Evolutionary conservation across 768 basidiomycete genomes (phyloP), one percentile per base, ranked within the genome.

Genomic region (Pulveroboletus sp.): DNA sequence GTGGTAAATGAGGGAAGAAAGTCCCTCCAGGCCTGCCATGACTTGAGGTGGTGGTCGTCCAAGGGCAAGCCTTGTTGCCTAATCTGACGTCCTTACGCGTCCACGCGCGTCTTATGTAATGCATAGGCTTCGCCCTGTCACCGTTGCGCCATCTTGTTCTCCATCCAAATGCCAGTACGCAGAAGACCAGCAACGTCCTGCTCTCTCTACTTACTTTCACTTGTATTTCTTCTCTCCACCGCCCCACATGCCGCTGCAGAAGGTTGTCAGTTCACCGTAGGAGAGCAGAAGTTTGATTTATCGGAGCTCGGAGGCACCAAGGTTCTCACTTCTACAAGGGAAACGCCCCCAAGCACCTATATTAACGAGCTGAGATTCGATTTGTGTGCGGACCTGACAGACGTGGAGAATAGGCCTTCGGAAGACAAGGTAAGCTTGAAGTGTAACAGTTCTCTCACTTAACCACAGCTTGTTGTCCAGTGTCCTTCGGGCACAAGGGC

Each of bases 401-500:
- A 44, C 21, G 61, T 74, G 52, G 75, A 78, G 25, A 75, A 60
- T 29, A 69, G 84, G 17, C 56, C 74, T 24, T 70, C 77, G 3
- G 59, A 65, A 24, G 90, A 93, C 69, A 88, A 90, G 79, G 90
- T 90, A 61, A 55, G 78, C 69, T 37, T 34, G 27, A 33, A 23
- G 12, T 39, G 45, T 19, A 32, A 27, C 31, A 9, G 6, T 33
- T 19, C 39, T 38, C 13, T 43, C 23, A 19, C 43, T 48, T 48
- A 41, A 53, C 46, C 54, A 23, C 32, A 47, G 40, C 35, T 44
- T 38, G 21, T 43, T 23, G 27, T 40, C 17, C 57, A 93, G 90
- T 93, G 90, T 69, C 65, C 77, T 17, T 45, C 63, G 19, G 86
- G 81, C 20, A 87, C 88, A 40, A 75, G 84, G 58, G 87, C 82